Conservation (phyloP, 1,139 yeast species). For the Candida sp. region DNA sequence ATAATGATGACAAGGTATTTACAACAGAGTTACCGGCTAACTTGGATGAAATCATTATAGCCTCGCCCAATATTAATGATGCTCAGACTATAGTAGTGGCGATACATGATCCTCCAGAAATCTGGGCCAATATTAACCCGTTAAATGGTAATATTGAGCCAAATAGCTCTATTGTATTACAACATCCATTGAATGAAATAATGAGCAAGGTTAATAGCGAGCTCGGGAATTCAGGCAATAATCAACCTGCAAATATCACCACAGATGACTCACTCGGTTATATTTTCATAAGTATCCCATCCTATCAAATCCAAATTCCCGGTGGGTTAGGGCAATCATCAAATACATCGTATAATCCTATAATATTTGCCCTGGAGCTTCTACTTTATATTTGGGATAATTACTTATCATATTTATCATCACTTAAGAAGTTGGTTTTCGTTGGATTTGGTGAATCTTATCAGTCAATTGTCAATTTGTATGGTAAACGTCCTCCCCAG, state of each 20-base stretch:
- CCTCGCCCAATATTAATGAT: slow-evolving; percentile 70
- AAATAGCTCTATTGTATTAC: slow-evolving; percentile 61
- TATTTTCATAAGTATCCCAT: slow-evolving; percentile 80
- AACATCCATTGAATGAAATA: slow-evolving; percentile 39
- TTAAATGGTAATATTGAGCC: slow-evolving; percentile 75
- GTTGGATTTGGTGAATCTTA: slow-evolving; percentile 91
- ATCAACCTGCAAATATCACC: slow-evolving; percentile 48
- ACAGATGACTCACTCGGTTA: slow-evolving; percentile 62
- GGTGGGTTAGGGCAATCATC: slow-evolving; percentile 17
- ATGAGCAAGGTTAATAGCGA: slow-evolving; percentile 26
- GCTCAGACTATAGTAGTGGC: slow-evolving; percentile 62
- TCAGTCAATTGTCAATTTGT: slow-evolving; percentile 80
- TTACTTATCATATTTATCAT: slow-evolving; percentile 69
- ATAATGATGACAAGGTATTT: slow-evolving; percentile 21
- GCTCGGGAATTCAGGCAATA: slow-evolving; percentile 13
- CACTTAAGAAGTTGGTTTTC: slow-evolving; percentile 68
- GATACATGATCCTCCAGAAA: slow-evolving; percentile 90
- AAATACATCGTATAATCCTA: slow-evolving; percentile 49
- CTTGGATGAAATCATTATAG: slow-evolving; percentile 67
- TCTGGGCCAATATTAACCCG: slow-evolving; percentile 88
- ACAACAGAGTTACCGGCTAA: slow-evolving; percentile 46
- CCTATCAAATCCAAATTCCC: slow-evolving; percentile 31
- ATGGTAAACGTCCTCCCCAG: slow-evolving; percentile 69
- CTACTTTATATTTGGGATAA: slow-evolving; percentile 87
- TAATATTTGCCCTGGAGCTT: slow-evolving; percentile 72